phyloP scores from a whole-genome alignment of 2,329 filamentous ascomycete genomes.

The Botrytis porri region DNA sequence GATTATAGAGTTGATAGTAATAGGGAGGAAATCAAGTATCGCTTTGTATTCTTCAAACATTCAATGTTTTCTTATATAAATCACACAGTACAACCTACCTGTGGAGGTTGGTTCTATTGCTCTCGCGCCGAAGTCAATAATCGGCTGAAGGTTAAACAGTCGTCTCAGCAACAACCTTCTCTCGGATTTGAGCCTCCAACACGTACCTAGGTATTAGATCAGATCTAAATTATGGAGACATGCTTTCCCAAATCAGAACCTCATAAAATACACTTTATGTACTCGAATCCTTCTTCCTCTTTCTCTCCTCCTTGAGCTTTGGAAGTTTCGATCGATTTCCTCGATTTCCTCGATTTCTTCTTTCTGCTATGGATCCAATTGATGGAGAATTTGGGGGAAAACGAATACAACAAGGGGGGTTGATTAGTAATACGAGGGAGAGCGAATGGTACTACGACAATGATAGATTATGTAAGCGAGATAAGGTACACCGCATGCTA shows the following conservation, averaged over 20 bases:
- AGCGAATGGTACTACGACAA: neutral
- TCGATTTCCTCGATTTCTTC: neutral
- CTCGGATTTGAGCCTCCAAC: neutral
- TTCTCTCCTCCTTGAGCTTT: neutral
- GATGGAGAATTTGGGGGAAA: neutral
- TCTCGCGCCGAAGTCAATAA: constrained; percentile 15
- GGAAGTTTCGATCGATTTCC: neutral
- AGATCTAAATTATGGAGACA: neutral
- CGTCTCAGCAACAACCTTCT: constrained; percentile 15
- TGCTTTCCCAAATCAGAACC: neutral
- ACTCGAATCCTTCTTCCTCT: neutral
- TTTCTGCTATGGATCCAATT: neutral
- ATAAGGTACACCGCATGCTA: neutral
- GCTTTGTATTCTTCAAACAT: neutral
- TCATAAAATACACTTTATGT: neutral
- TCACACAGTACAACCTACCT: neutral
- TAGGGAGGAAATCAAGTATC: neutral
- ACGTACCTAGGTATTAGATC: neutral
- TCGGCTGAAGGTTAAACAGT: constrained; percentile 5
- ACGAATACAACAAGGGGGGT: neutral
- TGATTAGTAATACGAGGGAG: neutral
- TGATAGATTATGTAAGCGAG: neutral
- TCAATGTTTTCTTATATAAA: neutral
- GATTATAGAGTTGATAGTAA: neutral
- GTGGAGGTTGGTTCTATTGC: neutral